Conservation (phyloP, 371 early-diverging fungal species). For the Homolaphlyctis polyrhiza region DNA sequence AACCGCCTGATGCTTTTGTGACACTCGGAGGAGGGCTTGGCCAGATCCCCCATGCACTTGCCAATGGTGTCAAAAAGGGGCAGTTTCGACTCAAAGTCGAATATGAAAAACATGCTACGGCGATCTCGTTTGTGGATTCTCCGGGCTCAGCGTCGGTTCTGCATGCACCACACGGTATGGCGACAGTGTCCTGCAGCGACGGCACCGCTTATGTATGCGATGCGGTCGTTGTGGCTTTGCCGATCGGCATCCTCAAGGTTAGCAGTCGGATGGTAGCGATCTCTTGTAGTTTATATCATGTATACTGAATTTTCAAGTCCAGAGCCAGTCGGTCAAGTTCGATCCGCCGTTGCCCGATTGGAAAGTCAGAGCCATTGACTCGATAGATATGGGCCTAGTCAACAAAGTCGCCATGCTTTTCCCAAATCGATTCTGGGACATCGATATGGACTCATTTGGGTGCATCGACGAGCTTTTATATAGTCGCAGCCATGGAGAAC, state of each 20-base stretch:
- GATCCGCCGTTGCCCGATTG: constrained; percentile 29
- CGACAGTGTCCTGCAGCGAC: constrained; percentile 30
- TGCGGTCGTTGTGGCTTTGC: constrained; percentile 29
- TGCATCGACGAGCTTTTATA: constrained; percentile 20
- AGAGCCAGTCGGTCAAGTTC: constrained; percentile 23
- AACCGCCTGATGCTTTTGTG: constrained; percentile 12
- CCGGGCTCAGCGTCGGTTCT: too few species aligned
- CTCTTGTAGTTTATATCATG: neutral
- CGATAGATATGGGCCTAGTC: constrained; percentile 34
- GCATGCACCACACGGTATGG: too few species aligned
- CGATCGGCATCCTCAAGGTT: constrained; percentile 33
- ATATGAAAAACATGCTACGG: too few species aligned
- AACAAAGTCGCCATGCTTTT: constrained; percentile 45
- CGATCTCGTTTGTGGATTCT: too few species aligned
- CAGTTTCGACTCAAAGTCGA: too few species aligned
- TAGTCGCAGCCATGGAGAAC: too few species aligned
- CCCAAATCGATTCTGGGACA: constrained; percentile 33
- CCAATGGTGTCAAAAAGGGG: too few species aligned
- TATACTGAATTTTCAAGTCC: neutral
- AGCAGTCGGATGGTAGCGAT: too few species aligned
- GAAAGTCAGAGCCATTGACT: constrained; percentile 28
- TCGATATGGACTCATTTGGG: constrained; percentile 32
- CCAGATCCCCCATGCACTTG: constrained; percentile 30
- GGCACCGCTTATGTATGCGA: constrained; percentile 15
- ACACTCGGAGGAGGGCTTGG: neutral